A percentile compares a stretch with the other conserved stretches of the same genome.
phyloP scores from a whole-genome alignment of 2,329 filamentous ascomycete genomes.

The Exophiala sp. region DNA sequence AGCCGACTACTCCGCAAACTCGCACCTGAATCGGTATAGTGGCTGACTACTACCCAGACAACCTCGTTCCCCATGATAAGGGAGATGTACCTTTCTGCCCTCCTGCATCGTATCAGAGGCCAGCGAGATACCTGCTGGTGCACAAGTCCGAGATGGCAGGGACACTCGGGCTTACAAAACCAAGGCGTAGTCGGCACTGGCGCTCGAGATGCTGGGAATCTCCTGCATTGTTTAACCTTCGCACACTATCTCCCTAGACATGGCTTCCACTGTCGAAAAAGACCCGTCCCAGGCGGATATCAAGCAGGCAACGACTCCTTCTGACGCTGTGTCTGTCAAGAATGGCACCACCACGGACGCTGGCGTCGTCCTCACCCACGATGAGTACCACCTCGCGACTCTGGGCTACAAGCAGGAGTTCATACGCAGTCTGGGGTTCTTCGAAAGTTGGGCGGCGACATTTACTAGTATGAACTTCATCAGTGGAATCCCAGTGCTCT shows the following conservation, averaged over 20 bases:
- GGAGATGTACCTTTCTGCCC: background rate
- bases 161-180: background rate
- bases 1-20: background rate
- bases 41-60: background rate
- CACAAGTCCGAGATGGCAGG: background rate
- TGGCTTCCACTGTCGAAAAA: slow-evolving; percentile 14
- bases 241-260: background rate
- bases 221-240: too few species aligned
- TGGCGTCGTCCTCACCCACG: slow-evolving; percentile 24
- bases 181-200: too few species aligned
- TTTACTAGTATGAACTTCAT: slow-evolving; percentile 41
- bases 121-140: background rate
- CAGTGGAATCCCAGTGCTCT: slow-evolving; percentile 39
- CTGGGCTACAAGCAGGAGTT: slow-evolving; percentile 39
- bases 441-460: slow-evolving; percentile 39
- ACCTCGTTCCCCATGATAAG: background rate
- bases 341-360: slow-evolving; percentile 3
- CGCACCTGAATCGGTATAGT: background rate
- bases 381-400: slow-evolving; percentile 35
- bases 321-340: slow-evolving; percentile 14
- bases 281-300: slow-evolving; percentile 5
- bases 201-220: too few species aligned
- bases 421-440: slow-evolving; percentile 35
- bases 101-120: too few species aligned
- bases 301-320: slow-evolving; percentile 4